These are phyloP conservation scores for Cutaneotrichosporon sp. DNA, from an alignment of 1,284 basidiomycete genomes.

Conservation along the genomic window DNA sequence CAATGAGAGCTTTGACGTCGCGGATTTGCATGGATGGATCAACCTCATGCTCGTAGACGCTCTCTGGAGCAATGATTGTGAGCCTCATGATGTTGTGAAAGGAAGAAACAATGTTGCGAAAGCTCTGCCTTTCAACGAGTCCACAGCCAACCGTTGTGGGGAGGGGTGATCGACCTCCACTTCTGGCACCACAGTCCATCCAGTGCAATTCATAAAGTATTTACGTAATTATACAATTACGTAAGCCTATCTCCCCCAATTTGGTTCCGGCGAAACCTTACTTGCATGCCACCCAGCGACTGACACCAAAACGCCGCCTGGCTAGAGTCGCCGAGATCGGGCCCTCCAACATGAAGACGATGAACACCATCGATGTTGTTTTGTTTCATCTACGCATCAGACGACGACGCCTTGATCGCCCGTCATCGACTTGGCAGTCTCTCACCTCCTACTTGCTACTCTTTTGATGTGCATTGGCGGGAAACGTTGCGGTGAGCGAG, in stretches of 20 bases:
- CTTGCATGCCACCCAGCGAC: too few species aligned
- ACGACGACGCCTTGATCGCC: conserved; percentile 37
- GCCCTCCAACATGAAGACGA: too few species aligned
- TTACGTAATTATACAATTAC: too few species aligned
- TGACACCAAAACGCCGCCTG: too few species aligned
- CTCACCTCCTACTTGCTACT: conserved; percentile 21
- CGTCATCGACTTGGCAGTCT: conserved; percentile 32
- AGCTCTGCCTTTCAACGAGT: too few species aligned
- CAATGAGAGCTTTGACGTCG: conserved; percentile 80
- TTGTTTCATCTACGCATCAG: conserved; percentile 24
- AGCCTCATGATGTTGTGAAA: conserved; percentile 61
- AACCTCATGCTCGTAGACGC: conserved; percentile 71
- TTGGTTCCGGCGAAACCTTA: too few species aligned
- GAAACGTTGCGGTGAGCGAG: conserved; percentile 19
- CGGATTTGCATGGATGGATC: conserved; percentile 80
- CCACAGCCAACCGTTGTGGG: too few species aligned
- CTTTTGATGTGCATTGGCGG: not conserved
- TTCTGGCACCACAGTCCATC: too few species aligned
- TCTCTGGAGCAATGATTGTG: conserved; percentile 71
- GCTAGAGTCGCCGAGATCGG: too few species aligned
- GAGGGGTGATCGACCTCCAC: conserved; percentile 10
- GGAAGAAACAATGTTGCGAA: not conserved
- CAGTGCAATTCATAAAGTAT: too few species aligned
- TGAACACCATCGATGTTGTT: too few species aligned
- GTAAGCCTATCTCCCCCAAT: too few species aligned